phyloP scores from a whole-genome alignment of 208 protist genomes.

The Trypanosomatidae sp. region DNA sequence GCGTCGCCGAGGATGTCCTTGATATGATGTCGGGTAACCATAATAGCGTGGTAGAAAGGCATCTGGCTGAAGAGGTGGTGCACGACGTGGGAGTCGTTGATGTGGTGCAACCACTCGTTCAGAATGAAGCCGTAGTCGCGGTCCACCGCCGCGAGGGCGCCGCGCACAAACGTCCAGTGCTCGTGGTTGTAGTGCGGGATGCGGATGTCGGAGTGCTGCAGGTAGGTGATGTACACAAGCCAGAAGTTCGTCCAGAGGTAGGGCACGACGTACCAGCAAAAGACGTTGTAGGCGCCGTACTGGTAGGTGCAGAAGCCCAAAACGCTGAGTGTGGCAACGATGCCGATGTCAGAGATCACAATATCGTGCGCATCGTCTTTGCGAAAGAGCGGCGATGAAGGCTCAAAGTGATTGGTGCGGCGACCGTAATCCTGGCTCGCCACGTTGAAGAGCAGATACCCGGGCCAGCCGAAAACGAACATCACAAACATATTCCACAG shows the following conservation, averaged over 20 bases:
- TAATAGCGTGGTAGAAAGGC: conserved; percentile 93
- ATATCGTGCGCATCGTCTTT: conserved; percentile 69
- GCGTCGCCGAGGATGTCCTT: conserved; percentile 64
- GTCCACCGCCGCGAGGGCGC: conserved; percentile 92
- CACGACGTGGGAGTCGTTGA: conserved; percentile 93
- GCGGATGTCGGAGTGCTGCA: conserved; percentile 93
- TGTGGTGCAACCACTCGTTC: conserved; percentile 93
- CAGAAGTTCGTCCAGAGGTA: conserved; percentile 93
- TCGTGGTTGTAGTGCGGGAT: conserved; percentile 91
- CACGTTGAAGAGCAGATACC: conserved; percentile 86
- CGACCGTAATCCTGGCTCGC: conserved; percentile 73
- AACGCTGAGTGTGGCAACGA: conserved; percentile 51
- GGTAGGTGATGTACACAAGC: conserved; percentile 92
- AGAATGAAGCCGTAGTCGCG: conserved; percentile 84
- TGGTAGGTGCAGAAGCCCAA: conserved; percentile 39
- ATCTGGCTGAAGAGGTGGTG: conserved; percentile 95
- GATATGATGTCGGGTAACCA: conserved; percentile 79
- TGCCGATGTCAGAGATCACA: conserved; percentile 68
- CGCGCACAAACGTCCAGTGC: conserved; percentile 94
- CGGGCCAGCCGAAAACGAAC: conserved; percentile 91
- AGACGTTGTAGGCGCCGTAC: conserved; percentile 59
- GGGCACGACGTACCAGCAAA: conserved; percentile 79
- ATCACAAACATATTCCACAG: conserved; percentile 50
- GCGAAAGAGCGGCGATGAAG: conserved; percentile 79
- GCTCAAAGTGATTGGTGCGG: conserved; percentile 83